phyloP scores from a whole-genome alignment of 805 yeast genomes.

The Komagataella pastoris region DNA sequence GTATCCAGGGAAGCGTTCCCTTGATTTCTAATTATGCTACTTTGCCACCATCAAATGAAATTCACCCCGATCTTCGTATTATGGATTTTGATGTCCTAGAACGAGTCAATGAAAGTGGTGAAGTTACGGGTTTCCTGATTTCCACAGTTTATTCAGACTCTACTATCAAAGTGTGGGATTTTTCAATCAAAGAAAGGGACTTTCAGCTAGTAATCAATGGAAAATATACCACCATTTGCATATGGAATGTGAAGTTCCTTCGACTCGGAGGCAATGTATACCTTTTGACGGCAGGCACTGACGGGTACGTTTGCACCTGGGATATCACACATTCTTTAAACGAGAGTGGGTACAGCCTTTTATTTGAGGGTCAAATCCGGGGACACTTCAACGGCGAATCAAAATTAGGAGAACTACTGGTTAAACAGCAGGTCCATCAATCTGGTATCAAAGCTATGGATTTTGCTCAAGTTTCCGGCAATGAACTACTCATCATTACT shows the following conservation, averaged over 20 bases:
- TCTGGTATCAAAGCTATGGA: conserved; percentile 68
- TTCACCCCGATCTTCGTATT: conserved; percentile 72
- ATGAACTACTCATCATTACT: conserved; percentile 29
- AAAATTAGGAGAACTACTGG: conserved; percentile 15
- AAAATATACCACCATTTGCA: conserved; percentile 61
- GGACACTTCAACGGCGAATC: not conserved
- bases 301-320: conserved; percentile 65
- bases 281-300: conserved; percentile 61
- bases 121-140: conserved; percentile 37
- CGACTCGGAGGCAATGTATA: conserved; percentile 13
- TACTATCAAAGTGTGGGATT: conserved; percentile 50
- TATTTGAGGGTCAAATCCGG: not conserved
- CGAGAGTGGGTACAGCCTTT: not conserved
- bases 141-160: conserved; percentile 83
- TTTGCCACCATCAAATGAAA: conserved; percentile 36
- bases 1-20: conserved; percentile 20
- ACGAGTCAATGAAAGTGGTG: conserved; percentile 14
- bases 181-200: conserved; percentile 18
- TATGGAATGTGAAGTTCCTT: conserved; percentile 46
- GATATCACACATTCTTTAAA: conserved; percentile 21
- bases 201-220: conserved; percentile 35
- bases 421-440: conserved; percentile 56
- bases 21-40: conserved; percentile 34
- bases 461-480: conserved; percentile 5
- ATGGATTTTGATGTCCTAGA: conserved; percentile 56